These are phyloP conservation scores for Ogataea henricii DNA, from an alignment of 805 yeast genomes.

Conservation along the genomic window DNA sequence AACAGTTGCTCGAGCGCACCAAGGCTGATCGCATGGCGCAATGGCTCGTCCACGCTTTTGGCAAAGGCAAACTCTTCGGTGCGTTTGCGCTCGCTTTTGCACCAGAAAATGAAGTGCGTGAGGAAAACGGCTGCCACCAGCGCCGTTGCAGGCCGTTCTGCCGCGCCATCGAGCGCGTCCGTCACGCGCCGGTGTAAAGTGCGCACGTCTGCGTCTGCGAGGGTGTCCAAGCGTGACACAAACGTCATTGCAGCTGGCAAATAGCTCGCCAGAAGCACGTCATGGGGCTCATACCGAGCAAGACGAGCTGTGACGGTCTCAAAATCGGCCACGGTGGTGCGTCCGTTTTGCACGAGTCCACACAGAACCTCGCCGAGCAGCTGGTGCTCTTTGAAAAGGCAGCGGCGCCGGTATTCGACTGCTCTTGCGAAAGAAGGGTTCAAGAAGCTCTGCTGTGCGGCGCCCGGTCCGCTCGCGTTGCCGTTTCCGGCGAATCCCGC, in stretches of 20 bases:
- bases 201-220: constrained; percentile 41
- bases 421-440: constrained; percentile 47
- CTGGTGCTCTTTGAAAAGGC: constrained; percentile 69
- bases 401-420: constrained; percentile 60
- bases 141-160: constrained; percentile 50
- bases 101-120: constrained; percentile 66
- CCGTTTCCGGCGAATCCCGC: background rate
- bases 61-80: constrained; percentile 50
- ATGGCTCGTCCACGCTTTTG: constrained; percentile 52
- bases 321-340: constrained; percentile 38
- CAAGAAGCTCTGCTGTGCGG: constrained; percentile 17
- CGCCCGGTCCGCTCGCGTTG: background rate
- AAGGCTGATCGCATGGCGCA: constrained; percentile 55
- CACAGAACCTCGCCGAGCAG: constrained; percentile 63
- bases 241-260: constrained; percentile 59
- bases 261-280: constrained; percentile 62
- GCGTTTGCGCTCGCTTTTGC: constrained; percentile 50
- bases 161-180: constrained; percentile 40
- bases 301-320: constrained; percentile 46
- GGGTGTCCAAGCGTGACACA: constrained; percentile 39
- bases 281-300: constrained; percentile 55
- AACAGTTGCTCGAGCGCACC: constrained; percentile 75
- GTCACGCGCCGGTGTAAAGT: constrained; percentile 40
- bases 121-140: constrained; percentile 53
- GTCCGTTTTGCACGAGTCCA: constrained; percentile 47